A percentile compares a stretch with the other conserved stretches of the same genome.
These are phyloP conservation scores for Aspergillus tanneri DNA, from an alignment of 2,329 filamentous ascomycete genomes.

Conservation along the genomic window DNA sequence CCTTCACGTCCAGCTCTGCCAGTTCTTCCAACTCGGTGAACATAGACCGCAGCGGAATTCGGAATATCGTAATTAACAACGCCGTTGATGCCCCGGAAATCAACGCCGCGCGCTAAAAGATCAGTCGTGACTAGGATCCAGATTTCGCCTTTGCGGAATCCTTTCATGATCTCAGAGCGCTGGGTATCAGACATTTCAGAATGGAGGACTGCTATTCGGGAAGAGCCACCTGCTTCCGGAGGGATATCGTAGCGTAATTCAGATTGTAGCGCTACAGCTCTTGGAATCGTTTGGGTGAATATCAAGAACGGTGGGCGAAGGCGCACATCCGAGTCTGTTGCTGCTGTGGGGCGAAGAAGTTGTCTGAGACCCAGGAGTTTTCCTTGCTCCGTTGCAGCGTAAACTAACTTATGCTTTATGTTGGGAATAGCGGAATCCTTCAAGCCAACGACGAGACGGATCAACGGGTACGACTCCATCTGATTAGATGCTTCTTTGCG, in stretches of 20 bases:
- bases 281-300: conserved; percentile 93
- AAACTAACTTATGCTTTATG: conserved; percentile 82
- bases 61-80: conserved; percentile 98
- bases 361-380: conserved; percentile 91
- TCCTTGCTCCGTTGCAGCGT: conserved; percentile 88
- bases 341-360: conserved; percentile 72
- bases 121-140: conserved; percentile 98
- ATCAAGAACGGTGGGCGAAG: conserved; percentile 88
- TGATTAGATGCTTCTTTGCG: conserved; percentile 41
- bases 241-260: conserved; percentile 96
- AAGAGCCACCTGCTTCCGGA: conserved; percentile 76
- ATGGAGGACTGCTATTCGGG: conserved; percentile 85
- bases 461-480: conserved; percentile 49
- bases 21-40: conserved; percentile 89
- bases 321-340: conserved; percentile 45
- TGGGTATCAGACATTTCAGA: conserved; percentile 75
- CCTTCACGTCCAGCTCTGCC: conserved; percentile 84
- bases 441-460: conserved; percentile 89
- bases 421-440: conserved; percentile 96
- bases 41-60: conserved; percentile 82
- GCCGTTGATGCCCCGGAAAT: conserved; percentile 92
- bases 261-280: conserved; percentile 80
- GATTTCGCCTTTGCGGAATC: conserved; percentile 86
- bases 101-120: conserved; percentile 84
- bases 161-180: conserved; percentile 78